Conservation (phyloP, 106 monocot genomes). For the Triglochin maritima region DNA sequence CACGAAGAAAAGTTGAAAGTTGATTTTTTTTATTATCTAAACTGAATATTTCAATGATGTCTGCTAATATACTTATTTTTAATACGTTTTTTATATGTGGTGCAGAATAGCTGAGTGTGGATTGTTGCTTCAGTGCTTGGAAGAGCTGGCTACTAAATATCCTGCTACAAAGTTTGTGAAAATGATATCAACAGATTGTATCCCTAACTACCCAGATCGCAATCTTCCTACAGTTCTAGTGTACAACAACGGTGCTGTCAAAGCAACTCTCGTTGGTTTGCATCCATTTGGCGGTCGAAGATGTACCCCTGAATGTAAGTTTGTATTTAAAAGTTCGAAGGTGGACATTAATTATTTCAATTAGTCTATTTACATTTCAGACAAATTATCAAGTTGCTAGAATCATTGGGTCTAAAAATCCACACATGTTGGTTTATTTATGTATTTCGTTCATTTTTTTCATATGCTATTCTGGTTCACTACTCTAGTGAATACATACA, state of each 20-base stretch:
- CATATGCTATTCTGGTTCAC: no score
- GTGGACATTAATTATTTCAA: no score
- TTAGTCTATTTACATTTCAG: no score
- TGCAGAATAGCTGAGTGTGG: slow-evolving; percentile 64
- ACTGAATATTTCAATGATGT: neutral
- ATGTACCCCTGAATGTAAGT: slow-evolving; percentile 90
- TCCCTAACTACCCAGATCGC: slow-evolving; percentile 87
- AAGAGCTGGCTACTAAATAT: slow-evolving; percentile 76
- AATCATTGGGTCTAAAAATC: no score
- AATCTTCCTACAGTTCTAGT: slow-evolving; percentile 89
- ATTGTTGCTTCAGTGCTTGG: slow-evolving; percentile 63
- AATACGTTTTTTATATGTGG: neutral
- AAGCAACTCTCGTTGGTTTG: slow-evolving; percentile 73
- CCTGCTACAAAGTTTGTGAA: slow-evolving; percentile 93
- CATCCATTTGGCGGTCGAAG: slow-evolving; percentile 60
- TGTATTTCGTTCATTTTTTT: no score
- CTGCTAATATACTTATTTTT: neutral
- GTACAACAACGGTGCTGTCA: slow-evolving; percentile 86
- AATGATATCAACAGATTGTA: slow-evolving; percentile 94
- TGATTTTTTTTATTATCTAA: no score
- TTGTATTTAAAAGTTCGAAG: neutral
- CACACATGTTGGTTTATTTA: no score
- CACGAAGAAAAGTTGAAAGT: no score
- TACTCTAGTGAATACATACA: no score
- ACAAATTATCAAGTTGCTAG: no score